Evolutionary conservation across 305 asterid genomes (phyloP).

Genomic region (Ajuga reptans): DNA sequence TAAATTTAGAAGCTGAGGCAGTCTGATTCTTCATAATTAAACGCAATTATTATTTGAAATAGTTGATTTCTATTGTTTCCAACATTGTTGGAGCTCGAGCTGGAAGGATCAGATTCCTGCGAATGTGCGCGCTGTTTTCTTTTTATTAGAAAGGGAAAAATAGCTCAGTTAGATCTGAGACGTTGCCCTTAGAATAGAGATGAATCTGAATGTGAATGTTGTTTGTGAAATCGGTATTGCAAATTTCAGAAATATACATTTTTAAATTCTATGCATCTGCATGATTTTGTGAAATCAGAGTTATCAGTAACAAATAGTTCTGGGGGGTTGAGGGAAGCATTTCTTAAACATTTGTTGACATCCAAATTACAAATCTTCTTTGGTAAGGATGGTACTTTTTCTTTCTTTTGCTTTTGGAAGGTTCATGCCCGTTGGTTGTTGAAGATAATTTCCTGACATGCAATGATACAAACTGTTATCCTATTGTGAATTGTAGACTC

Average conservation of each 20-base stretch:
- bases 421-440: background rate
- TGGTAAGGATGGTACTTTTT: background rate
- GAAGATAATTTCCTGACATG: background rate
- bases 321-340: background rate
- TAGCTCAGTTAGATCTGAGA: background rate
- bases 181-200: background rate
- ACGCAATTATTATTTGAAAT: background rate
- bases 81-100: slow-evolving; percentile 25
- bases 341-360: background rate
- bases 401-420: too few relatives aligned
- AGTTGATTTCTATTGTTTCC: slow-evolving; percentile 11
- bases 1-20: background rate
- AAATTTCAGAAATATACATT: background rate
- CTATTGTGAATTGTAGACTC: background rate
- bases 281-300: background rate
- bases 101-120: slow-evolving; percentile 8
- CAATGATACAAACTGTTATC: too few relatives aligned
- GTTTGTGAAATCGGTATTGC: background rate
- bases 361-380: background rate
- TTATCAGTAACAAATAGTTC: background rate
- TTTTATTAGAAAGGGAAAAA: background rate
- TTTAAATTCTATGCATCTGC: background rate
- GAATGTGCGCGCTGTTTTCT: background rate
- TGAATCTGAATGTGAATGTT: background rate
- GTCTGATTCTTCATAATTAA: background rate